A percentile compares a stretch with the other conserved stretches of the same genome.
These are phyloP conservation scores for Mycogone perniciosa DNA, from an alignment of 2,329 filamentous ascomycete genomes.

Conservation along the genomic window DNA sequence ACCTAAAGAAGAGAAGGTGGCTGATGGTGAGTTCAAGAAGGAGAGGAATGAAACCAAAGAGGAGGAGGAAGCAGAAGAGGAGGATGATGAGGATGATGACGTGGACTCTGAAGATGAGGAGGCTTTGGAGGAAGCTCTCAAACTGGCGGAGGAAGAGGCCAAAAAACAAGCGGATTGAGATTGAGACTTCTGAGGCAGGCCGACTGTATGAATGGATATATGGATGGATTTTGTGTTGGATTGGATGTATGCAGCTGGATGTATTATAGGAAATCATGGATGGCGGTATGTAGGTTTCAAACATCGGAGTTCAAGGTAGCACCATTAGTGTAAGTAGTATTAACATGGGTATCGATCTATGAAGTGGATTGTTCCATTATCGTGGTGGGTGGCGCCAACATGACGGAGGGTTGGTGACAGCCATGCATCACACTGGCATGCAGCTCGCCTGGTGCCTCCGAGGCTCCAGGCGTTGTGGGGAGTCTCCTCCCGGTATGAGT, in stretches of 20 bases:
- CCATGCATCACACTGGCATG: too few species aligned
- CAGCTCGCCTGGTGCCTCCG: too few species aligned
- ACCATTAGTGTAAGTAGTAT: too few species aligned
- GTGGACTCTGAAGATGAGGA: constrained; percentile 32
- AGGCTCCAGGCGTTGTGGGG: too few species aligned
- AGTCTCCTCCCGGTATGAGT: too few species aligned
- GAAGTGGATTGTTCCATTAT: too few species aligned
- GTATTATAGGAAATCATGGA: too few species aligned
- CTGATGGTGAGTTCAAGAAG: constrained; percentile 12
- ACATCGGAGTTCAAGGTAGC: too few species aligned
- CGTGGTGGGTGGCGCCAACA: too few species aligned
- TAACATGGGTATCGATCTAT: too few species aligned
- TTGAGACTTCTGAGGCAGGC: background rate
- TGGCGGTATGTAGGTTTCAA: too few species aligned
- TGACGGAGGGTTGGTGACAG: too few species aligned
- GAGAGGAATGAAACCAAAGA: constrained; percentile 11
- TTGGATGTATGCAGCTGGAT: background rate
- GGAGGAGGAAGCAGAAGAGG: constrained; percentile 2
- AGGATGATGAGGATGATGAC: constrained; percentile 22
- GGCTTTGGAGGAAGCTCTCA: constrained; percentile 31
- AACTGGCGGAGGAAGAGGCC: constrained; percentile 22
- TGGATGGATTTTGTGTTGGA: background rate
- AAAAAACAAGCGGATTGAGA: background rate
- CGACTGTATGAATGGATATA: constrained; percentile 1
- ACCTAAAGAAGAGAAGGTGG: constrained; percentile 17